Percentiles rank a stretch among this genome's conserved stretches.
Evolutionary conservation across 2,329 filamentous ascomycete genomes (phyloP).

Genomic region (Didymella arachidicola): DNA sequence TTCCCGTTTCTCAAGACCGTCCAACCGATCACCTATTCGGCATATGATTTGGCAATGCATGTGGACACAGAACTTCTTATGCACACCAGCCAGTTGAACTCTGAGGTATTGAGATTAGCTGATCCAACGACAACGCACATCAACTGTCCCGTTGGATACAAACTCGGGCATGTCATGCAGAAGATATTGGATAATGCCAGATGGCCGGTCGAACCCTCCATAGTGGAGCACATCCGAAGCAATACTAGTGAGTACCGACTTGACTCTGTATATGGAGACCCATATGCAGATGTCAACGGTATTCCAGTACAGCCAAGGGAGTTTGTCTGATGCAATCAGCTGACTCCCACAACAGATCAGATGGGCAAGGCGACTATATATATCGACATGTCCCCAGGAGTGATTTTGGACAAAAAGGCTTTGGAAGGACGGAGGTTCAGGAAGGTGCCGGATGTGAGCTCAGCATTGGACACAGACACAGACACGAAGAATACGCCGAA

Average conservation of each 20-base stretch:
- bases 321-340: not conserved
- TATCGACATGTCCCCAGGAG: not conserved
- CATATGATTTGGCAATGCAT: not conserved
- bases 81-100: not conserved
- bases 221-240: not conserved
- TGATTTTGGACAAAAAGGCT: not conserved
- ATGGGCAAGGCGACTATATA: not conserved
- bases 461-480: constrained; percentile 1
- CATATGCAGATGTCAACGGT: not conserved
- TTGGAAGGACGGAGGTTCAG: not conserved
- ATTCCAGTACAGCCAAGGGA: not conserved
- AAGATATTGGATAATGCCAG: not conserved
- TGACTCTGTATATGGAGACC: not conserved
- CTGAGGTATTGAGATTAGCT: not conserved
- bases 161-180: not conserved
- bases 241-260: constrained; percentile 2
- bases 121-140: not conserved
- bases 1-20: constrained; percentile 9
- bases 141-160: constrained; percentile 6
- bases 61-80: not conserved
- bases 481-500: not conserved
- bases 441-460: not conserved
- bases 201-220: constrained; percentile 2
- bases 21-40: not conserved
- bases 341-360: not conserved